Base-by-base conservation (phyloP, 495 filamentous ascomycete genomes). In the Thermothielavioides terrestris region DNA sequence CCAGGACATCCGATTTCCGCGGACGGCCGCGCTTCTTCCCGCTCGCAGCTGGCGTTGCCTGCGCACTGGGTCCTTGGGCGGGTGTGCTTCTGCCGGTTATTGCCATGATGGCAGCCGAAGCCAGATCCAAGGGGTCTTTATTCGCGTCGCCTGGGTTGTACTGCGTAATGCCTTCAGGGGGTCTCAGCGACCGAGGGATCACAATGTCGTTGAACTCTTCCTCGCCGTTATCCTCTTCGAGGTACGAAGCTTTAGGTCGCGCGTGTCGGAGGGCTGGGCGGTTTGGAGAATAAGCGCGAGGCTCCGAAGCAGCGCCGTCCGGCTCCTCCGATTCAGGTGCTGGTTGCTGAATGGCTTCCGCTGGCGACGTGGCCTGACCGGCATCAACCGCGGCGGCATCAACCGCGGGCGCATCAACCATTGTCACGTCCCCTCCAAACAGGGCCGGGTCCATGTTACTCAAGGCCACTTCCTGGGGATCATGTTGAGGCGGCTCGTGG, bases 221-320 rank as follows among this genome's bases (percentile, higher is more conserved):
- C 28, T 57, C 59, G 14, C 56, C 55, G 17, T 68, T 58, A n/a
- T 69, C 66, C 4, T 60, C 56, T 18, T 68, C 65, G 5, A 63
- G 39, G 37, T 74, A 76, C 17, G 69, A 71, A 8, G 54, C 47
- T 43, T 61, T 68, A 21, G 73, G 71, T 39, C 67, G 68, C 26
- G 73, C 70, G 45, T 73, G 71, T 23, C 73, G 66, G 17, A 76
- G 60, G 22, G 61, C 54, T 27, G 71, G 69, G 2, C 55, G 42
- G 23, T 70, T 68, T 2, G 59, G 49, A 7, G 56, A 66, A 53
- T 49, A 68, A 8, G 31, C 55, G 15, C 39, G 56, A 25, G 47
- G 55, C 42, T 48, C 53, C 18, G n/a, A n/a, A n/a, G n/a, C n/a
- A n/a, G n/a, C n/a, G n/a, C n/a, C n/a, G n/a, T 38, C 53, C 22